phyloP scores from a whole-genome alignment of 768 basidiomycete genomes.

The Auricularia auricula-judae region DNA sequence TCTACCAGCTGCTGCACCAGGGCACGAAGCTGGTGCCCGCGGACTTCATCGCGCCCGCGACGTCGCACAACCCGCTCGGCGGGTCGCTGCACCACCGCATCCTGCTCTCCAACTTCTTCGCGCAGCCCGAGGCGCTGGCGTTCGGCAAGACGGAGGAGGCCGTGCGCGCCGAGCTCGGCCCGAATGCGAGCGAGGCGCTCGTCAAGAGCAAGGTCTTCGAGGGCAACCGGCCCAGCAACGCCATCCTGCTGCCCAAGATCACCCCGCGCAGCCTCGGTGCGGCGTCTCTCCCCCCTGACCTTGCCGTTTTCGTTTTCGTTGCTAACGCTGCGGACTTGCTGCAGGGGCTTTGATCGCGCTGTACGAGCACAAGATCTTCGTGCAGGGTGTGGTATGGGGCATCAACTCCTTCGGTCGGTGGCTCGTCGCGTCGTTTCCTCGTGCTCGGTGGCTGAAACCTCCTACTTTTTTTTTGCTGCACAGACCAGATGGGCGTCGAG shows the following conservation, averaged over 20 bases:
- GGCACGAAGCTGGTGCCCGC: conserved; percentile 87
- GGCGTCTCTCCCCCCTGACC: conserved; percentile 11
- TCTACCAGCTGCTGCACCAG: conserved; percentile 96
- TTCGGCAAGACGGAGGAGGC: conserved; percentile 94
- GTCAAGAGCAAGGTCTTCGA: conserved; percentile 98
- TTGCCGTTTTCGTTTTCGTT: no score
- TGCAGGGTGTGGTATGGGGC: conserved; percentile 94
- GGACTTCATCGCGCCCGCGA: conserved; percentile 86
- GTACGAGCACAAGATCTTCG: conserved; percentile 99
- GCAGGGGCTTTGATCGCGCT: conserved; percentile 70
- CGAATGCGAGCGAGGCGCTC: conserved; percentile 67
- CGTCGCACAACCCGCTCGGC: conserved; percentile 80
- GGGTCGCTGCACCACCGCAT: conserved; percentile 93
- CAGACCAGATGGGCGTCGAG: conserved; percentile 99
- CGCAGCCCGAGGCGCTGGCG: conserved; percentile 93
- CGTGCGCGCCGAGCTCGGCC: conserved; percentile 45
- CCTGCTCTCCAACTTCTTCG: conserved; percentile 94
- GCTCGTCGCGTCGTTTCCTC: background rate
- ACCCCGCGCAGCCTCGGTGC: conserved; percentile 80
- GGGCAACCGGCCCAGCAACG: conserved; percentile 94
- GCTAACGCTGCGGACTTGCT: background rate
- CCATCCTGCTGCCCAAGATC: conserved; percentile 86
- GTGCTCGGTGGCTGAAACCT: no score
- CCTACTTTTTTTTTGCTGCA: background rate
- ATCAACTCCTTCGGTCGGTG: conserved; percentile 90